A percentile compares a stretch with the other conserved stretches of the same genome.
phyloP scores from a whole-genome alignment of 2,329 filamentous ascomycete species.

The Fusarium sp. region DNA sequence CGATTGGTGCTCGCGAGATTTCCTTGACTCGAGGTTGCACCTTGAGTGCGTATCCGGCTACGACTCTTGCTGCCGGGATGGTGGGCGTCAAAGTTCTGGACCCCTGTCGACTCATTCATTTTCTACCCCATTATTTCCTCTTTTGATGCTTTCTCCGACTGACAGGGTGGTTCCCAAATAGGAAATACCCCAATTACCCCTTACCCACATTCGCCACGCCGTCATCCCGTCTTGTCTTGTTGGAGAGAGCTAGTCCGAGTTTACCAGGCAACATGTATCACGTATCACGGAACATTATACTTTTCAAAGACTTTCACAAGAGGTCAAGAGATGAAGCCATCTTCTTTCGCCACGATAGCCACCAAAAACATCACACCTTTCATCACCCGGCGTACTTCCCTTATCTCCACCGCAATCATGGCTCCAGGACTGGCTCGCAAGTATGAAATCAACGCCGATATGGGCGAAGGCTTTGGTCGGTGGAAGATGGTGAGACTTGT shows the following conservation, averaged over 20 bases:
- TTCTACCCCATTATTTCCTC: background rate
- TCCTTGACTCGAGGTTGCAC: background rate
- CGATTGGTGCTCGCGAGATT: background rate
- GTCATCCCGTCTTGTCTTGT: constrained; percentile 57
- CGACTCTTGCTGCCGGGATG: background rate
- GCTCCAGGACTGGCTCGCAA: constrained; percentile 4
- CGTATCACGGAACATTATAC: background rate
- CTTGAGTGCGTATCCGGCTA: background rate
- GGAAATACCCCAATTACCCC: background rate
- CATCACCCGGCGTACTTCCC: background rate
- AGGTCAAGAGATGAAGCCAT: background rate
- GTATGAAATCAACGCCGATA: constrained; percentile 21
- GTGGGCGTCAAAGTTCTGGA: background rate
- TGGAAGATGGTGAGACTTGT: constrained; percentile 7
- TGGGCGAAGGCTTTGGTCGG: constrained; percentile 15
- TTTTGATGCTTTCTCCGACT: background rate
- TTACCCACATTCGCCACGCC: background rate
- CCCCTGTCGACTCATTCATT: background rate
- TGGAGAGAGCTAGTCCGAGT: background rate
- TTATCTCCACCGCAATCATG: background rate
- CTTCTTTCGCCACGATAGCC: background rate
- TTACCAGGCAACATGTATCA: background rate
- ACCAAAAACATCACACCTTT: background rate
- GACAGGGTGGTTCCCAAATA: background rate
- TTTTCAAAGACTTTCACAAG: background rate